These are phyloP conservation scores for Emmonsiellopsis sp. DNA, from an alignment of 2,329 filamentous ascomycete genomes.

Conservation along the genomic window DNA sequence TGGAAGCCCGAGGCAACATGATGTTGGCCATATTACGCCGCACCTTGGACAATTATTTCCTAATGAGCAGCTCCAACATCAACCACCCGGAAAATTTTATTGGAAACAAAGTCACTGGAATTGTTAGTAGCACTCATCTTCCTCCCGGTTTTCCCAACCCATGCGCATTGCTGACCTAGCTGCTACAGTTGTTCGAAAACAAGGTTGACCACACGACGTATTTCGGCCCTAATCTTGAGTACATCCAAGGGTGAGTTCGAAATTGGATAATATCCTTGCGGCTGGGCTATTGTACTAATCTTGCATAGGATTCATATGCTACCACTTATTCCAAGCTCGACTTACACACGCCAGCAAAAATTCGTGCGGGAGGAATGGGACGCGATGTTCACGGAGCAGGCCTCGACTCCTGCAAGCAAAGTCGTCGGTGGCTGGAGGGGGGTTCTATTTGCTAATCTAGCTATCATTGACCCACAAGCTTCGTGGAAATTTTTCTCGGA, in stretches of 20 bases:
- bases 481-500: constrained; percentile 69
- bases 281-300: constrained; percentile 1
- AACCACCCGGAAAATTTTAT: constrained; percentile 68
- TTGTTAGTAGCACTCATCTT: constrained; percentile 27
- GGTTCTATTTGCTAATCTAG: constrained; percentile 72
- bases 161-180: not conserved
- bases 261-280: not conserved
- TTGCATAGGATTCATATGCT: constrained; percentile 70
- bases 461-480: constrained; percentile 59
- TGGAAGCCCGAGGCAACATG: constrained; percentile 75
- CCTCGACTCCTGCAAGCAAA: constrained; percentile 45
- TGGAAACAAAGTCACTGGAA: constrained; percentile 61
- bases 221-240: constrained; percentile 66
- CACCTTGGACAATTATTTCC: constrained; percentile 69
- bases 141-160: not conserved
- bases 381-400: constrained; percentile 60
- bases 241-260: constrained; percentile 47
- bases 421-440: constrained; percentile 76
- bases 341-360: constrained; percentile 53
- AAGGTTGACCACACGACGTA: constrained; percentile 90
- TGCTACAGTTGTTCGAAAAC: constrained; percentile 67
- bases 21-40: constrained; percentile 73
- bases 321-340: constrained; percentile 59
- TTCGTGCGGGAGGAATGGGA: constrained; percentile 83
- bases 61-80: constrained; percentile 61